These are phyloP conservation scores for Alloascoidea hylecoeti DNA, from an alignment of 805 yeast species.

Conservation along the genomic window DNA sequence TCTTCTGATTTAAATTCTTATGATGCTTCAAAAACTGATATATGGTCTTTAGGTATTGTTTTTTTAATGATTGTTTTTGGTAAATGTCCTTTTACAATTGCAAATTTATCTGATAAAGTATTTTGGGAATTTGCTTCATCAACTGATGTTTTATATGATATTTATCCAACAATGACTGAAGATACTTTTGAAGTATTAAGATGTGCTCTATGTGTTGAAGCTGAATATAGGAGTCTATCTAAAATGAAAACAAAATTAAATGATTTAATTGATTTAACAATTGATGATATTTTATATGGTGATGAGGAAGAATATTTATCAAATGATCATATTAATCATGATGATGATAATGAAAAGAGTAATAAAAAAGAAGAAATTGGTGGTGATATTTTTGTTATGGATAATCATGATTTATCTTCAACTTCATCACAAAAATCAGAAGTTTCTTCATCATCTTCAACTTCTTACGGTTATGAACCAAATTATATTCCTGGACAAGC, in stretches of 20 bases:
- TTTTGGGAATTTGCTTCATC: slow-evolving; percentile 78
- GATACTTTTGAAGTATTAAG: slow-evolving; percentile 81
- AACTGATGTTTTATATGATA: slow-evolving; percentile 83
- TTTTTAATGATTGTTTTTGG: slow-evolving; percentile 73
- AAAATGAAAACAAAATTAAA: slow-evolving; percentile 46
- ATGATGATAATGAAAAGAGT: background rate
- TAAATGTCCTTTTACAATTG: slow-evolving; percentile 75
- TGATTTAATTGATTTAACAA: slow-evolving; percentile 54
- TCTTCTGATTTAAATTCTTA: slow-evolving; percentile 24
- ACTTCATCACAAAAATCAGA: too few relatives aligned
- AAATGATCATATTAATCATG: slow-evolving; percentile 1
- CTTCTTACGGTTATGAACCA: too few relatives aligned
- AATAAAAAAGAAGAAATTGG: slow-evolving; percentile 7
- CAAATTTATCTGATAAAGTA: slow-evolving; percentile 66
- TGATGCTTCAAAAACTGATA: slow-evolving; percentile 70
- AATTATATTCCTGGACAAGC: too few relatives aligned
- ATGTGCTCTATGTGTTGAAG: slow-evolving; percentile 70
- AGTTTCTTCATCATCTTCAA: too few relatives aligned
- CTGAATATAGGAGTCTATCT: slow-evolving; percentile 60
- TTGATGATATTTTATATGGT: slow-evolving; percentile 58
- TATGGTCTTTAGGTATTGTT: slow-evolving; percentile 85
- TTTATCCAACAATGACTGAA: slow-evolving; percentile 77
- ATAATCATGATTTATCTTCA: background rate
- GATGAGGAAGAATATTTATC: slow-evolving; percentile 21
- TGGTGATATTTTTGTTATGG: slow-evolving; percentile 8